Percentiles rank a stretch among this genome's conserved stretches.
Conservation (phyloP, 306 rosid genomes). For the peach (Prunus persica) region DNA sequence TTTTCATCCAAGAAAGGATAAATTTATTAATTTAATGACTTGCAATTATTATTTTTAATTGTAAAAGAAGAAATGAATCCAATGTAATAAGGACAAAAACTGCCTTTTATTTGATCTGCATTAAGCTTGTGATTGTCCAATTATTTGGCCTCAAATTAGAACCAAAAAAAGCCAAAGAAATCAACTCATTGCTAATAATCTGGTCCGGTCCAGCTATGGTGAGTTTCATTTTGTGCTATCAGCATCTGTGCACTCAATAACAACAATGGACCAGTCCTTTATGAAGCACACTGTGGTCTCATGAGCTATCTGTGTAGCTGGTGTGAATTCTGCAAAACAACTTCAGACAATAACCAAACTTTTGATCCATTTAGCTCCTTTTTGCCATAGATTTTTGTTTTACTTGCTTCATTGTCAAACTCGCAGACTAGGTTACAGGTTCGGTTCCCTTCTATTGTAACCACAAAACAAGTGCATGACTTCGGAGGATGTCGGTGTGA, state of each 20-base stretch:
- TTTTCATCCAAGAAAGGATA: background rate
- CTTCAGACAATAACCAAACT: background rate
- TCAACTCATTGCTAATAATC: background rate
- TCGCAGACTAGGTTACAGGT: background rate
- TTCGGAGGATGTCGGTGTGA: background rate
- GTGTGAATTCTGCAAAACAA: background rate
- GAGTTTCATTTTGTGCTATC: background rate
- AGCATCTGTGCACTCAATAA: background rate
- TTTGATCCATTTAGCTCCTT: background rate
- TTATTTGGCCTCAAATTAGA: background rate
- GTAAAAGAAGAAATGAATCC: too few species aligned
- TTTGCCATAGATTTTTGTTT: background rate
- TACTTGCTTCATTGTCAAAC: background rate
- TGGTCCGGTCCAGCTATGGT: background rate
- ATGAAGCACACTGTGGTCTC: background rate
- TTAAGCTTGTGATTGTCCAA: background rate
- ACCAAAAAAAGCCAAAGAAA: background rate
- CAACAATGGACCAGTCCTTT: too few species aligned
- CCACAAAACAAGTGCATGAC: background rate
- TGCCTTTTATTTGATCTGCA: too few species aligned
- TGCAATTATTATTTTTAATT: too few species aligned
- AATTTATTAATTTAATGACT: too few species aligned
- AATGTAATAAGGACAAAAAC: too few species aligned
- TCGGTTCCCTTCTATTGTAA: background rate
- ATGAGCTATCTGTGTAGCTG: background rate